These are phyloP conservation scores for Solanum chacoense DNA, from an alignment of 305 asterid species.

Conservation along the genomic window DNA sequence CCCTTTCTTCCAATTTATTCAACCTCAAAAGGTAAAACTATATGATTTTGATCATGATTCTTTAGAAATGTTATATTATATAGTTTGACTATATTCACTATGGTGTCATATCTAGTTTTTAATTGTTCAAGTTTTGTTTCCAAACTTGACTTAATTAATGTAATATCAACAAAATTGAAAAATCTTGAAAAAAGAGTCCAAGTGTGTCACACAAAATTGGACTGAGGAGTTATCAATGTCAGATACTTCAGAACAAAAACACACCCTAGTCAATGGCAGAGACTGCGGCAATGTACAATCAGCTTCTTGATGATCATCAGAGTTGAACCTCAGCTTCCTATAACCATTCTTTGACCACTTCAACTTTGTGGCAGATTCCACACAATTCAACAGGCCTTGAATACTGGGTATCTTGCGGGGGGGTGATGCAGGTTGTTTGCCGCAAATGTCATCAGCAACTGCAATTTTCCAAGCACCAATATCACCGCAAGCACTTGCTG, in stretches of 20 bases:
- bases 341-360: slow-evolving; percentile 74
- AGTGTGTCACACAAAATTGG: background rate
- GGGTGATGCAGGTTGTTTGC: slow-evolving; percentile 28
- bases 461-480: slow-evolving; percentile 57
- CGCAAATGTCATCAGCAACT: slow-evolving; percentile 39
- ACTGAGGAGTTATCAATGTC: background rate
- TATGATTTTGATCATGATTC: background rate
- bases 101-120: background rate
- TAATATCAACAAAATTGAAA: background rate
- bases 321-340: slow-evolving; percentile 42
- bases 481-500: slow-evolving; percentile 87
- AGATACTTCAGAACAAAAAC: slow-evolving; percentile 13
- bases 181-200: background rate
- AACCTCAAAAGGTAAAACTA: background rate
- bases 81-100: background rate
- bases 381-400: slow-evolving; percentile 54
- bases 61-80: background rate
- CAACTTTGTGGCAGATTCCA: slow-evolving; percentile 54
- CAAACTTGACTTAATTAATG: background rate
- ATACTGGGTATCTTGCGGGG: slow-evolving; percentile 70
- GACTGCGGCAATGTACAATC: slow-evolving; percentile 37
- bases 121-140: background rate
- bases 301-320: slow-evolving; percentile 42
- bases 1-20: background rate
- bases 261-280: slow-evolving; percentile 50